Base-by-base conservation (phyloP, 345 rosid genomes). In the Turnera subulata region DNA sequence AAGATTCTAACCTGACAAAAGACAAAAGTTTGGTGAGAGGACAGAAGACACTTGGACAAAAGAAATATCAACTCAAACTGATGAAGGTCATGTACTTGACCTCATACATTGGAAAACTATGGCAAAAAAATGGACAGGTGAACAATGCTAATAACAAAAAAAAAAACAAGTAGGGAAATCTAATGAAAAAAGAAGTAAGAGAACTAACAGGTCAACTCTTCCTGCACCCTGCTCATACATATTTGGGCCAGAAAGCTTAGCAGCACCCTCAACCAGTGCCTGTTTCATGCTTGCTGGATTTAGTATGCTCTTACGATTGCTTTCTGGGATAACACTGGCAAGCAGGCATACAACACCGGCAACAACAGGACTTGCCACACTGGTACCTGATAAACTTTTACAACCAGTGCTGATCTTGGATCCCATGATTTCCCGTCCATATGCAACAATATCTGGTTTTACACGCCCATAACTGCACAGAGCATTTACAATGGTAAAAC, bases 231-330 rank as follows among this genome's bases (percentile, higher is more conserved):
- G 99, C 72, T 93, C 99, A 73, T 78, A 93, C 88, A 93, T 86
- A 62, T 87, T 93, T 39, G 97, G 96, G 63, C 94, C 99, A 69
- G 82, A 29, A 66, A 93, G 97, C 79, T 87, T 93, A 60, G 99
- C 88, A 64, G 99, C 97, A 49, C 99, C 99, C 82, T 93, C 99
- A 53, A 93, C 99, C 45, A 93, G 76, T 20, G 97, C 96, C 71
- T 93, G 97, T 79, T 93, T 93, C 99, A 93, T 89, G 83, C 99
- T 93, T 17, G 97, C 94, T 38, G 99, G 99, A 78, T 93, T 93
- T 38, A 93, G 71, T 45, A 89, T 65, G 49, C 71, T 70, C 77
- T 85, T 89, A 33, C 97, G 78, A 58, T 54, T 72, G 49, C 61
- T 61, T 77, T 85, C 88, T 25, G 97, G 97, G 72, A 89, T 74